These are phyloP conservation scores for Neurospora hispaniola DNA, from an alignment of 495 filamentous ascomycete genomes.

Conservation along the genomic window DNA sequence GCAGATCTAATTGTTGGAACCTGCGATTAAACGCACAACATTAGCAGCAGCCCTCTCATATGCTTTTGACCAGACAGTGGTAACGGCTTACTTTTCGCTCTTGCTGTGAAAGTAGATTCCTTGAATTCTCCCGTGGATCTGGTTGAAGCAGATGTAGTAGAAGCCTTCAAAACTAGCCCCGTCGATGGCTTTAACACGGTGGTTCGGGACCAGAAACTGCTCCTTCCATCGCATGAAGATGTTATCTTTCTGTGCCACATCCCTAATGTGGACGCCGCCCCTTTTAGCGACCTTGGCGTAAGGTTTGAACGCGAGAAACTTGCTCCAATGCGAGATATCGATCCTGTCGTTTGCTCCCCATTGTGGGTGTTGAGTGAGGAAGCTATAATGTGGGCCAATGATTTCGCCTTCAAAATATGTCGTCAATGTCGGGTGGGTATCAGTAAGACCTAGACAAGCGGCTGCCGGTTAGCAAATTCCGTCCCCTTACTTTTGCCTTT, in stretches of 20 bases:
- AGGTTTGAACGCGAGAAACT: constrained; percentile 77
- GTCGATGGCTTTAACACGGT: constrained; percentile 76
- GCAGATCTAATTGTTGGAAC: constrained; percentile 87
- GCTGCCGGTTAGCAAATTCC: not conserved
- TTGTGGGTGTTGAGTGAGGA: constrained; percentile 75
- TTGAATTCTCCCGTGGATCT: constrained; percentile 68
- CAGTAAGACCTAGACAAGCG: constrained; percentile 61
- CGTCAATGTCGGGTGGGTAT: constrained; percentile 90
- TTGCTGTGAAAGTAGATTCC: constrained; percentile 98
- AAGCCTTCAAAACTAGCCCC: constrained; percentile 98
- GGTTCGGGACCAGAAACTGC: constrained; percentile 93
- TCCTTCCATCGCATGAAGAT: constrained; percentile 99
- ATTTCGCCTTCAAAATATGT: constrained; percentile 99
- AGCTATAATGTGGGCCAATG: constrained; percentile 88
- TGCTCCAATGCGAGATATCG: constrained; percentile 87
- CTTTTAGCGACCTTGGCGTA: constrained; percentile 64
- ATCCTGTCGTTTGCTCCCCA: constrained; percentile 93
- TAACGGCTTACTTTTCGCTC: constrained; percentile 76
- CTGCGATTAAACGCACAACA: constrained; percentile 25
- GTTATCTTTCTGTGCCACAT: constrained; percentile 74
- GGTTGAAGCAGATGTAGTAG: constrained; percentile 99
- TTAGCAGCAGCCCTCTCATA: constrained; percentile 2
- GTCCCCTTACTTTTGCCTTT: not conserved
- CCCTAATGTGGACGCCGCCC: constrained; percentile 41
- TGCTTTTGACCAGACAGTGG: not conserved